phyloP scores from a whole-genome alignment of 1,139 yeast species.

The Sugiyamaella grinbergsii region DNA sequence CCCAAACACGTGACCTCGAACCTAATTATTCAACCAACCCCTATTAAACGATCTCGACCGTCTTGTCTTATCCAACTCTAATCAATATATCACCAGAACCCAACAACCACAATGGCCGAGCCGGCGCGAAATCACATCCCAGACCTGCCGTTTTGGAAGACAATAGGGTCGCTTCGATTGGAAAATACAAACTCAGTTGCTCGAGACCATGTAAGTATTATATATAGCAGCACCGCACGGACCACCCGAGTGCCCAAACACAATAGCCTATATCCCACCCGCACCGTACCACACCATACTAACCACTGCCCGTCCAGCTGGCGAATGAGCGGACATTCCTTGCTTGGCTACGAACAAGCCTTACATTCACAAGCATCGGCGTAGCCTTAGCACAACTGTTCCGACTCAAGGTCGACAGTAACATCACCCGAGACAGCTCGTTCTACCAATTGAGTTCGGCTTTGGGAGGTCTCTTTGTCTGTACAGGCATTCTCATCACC shows the following conservation, averaged over 20 bases:
- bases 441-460: conserved; percentile 26
- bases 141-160: conserved; percentile 20
- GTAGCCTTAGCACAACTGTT: conserved; percentile 58
- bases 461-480: conserved; percentile 46
- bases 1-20: too few relatives aligned
- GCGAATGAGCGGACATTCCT: conserved; percentile 79
- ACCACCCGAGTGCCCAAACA: too few relatives aligned
- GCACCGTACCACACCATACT: too few relatives aligned
- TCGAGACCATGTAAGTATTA: conserved; percentile 51
- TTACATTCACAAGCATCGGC: conserved; percentile 58
- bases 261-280: too few relatives aligned
- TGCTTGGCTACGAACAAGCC: conserved; percentile 72
- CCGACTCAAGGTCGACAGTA: conserved; percentile 39
- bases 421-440: conserved; percentile 16
- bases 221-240: too few relatives aligned
- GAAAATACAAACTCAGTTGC: conserved; percentile 54
- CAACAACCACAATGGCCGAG: neutral
- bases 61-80: too few relatives aligned
- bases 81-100: too few relatives aligned
- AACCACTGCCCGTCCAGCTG: too few relatives aligned
- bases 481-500: conserved; percentile 47
- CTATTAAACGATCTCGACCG: too few relatives aligned
- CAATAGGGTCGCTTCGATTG: conserved; percentile 39
- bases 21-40: too few relatives aligned
- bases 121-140: neutral